Base-by-base conservation (phyloP, 2,329 filamentous ascomycete species). In the Alternaria sp. region DNA sequence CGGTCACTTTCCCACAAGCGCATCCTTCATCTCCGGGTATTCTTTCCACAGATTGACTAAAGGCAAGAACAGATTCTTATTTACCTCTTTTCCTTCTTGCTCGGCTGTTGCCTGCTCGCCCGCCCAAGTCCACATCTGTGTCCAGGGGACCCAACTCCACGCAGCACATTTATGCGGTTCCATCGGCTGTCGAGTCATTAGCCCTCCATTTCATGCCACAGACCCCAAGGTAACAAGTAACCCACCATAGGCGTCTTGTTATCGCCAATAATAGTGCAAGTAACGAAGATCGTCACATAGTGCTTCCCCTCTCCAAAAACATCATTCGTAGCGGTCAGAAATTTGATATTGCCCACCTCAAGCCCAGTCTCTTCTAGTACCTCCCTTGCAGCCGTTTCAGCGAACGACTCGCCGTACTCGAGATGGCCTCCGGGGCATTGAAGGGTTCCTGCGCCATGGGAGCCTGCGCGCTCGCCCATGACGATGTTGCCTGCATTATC, bases 361-460 rank as follows among this genome's bases (percentile, higher is more conserved):
- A 77, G 61, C 0, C 84, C 88, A 0, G 90, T 92, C 70, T 94
- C 91, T 72, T 94, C 91, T 0, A 85, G 71, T 0, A 85, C 80
- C 75, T 94, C 91, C 4, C 91, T 84, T 45, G 78, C 82, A 0
- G 90, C 89, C 58, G 90, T 92, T 0, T 77, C 73, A 21, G 86
- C 80, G 31, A 86, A 82, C 2, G 80, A 81, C 72, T 94, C 91
- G 61, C 85, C 84, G 56, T 85, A 84, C 60, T 94, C 91, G 14
- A 93, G 83, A 68, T 94, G 90, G 0, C 91, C 91, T 23, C 91
- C 91, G 0, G 91, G 90, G 13, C 92, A 84, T 49, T 87, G 88
- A 77, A 84, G 86, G 0, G 84, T 87, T 1, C 85, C 87, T 85
- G 37, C 49, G 42, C 28, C 23, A 34, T 50, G 41, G 13, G 50